Evolutionary conservation across 2,329 filamentous ascomycete species (phyloP).

Genomic region (Fonsecaea pugnacius): DNA sequence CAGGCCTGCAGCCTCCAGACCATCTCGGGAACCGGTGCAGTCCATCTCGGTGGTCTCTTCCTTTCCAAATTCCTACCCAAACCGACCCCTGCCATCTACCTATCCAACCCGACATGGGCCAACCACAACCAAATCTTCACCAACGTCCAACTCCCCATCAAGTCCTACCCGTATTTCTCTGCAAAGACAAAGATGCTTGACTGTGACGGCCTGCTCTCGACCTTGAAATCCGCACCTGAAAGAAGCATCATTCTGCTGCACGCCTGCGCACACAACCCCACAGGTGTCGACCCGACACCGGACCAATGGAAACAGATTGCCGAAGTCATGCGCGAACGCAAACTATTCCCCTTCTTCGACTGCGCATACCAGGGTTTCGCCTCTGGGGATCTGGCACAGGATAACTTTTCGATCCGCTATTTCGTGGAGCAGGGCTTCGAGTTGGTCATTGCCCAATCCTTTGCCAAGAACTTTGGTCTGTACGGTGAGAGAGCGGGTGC

Average conservation of each 20-base stretch:
- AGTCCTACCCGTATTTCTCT: slow-evolving; percentile 92
- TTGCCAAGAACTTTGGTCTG: slow-evolving; percentile 73
- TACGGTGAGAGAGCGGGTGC: slow-evolving; percentile 96
- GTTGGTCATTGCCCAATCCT: slow-evolving; percentile 63
- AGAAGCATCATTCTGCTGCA: slow-evolving; percentile 88
- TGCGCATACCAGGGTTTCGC: slow-evolving; percentile 94
- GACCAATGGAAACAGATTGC: slow-evolving; percentile 96
- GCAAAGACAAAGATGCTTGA: slow-evolving; percentile 87
- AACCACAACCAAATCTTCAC: slow-evolving; percentile 99
- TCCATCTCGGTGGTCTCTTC: slow-evolving; percentile 92
- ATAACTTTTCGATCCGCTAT: slow-evolving; percentile 91
- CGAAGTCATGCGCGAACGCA: slow-evolving; percentile 71
- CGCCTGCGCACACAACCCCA: slow-evolving; percentile 97
- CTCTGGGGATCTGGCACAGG: slow-evolving; percentile 80
- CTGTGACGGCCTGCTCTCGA: slow-evolving; percentile 81
- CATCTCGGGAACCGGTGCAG: slow-evolving; percentile 94
- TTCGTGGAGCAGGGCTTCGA: slow-evolving; percentile 91
- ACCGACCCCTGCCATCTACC: slow-evolving; percentile 73
- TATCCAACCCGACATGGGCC: slow-evolving; percentile 95
- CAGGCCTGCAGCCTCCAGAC: slow-evolving; percentile 80
- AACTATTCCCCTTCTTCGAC: slow-evolving; percentile 98
- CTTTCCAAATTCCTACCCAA: slow-evolving; percentile 83
- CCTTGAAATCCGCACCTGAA: slow-evolving; percentile 72
- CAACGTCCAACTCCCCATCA: slow-evolving; percentile 79
- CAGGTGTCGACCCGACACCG: slow-evolving; percentile 89